Conservation (phyloP, 331 rosid genomes). For the Phaseolus coccineus region DNA sequence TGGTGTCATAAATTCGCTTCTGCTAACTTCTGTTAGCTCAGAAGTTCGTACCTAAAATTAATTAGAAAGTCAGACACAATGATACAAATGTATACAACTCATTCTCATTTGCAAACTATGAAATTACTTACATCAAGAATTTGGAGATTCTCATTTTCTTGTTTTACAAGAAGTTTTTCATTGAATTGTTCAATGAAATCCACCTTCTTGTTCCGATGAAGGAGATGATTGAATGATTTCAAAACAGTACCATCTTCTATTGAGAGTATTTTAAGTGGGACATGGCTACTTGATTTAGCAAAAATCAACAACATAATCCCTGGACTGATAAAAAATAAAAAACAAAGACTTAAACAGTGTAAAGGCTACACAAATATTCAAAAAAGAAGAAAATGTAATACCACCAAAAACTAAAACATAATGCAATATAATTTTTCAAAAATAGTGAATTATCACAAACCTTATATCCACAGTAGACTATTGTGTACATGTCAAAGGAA, state of each 20-base stretch:
- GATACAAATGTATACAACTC: constrained; percentile 12
- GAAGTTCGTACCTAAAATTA: constrained; percentile 77
- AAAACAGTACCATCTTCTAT: constrained; percentile 98
- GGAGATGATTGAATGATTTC: constrained; percentile 92
- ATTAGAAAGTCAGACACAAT: constrained; percentile 42
- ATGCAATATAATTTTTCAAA: background rate
- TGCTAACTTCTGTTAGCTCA: constrained; percentile 92
- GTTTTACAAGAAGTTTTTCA: constrained; percentile 98
- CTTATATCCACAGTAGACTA: background rate
- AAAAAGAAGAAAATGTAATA: background rate
- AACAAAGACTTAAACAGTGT: constrained; percentile 33
- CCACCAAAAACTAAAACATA: constrained; percentile 24
- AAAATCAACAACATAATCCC: constrained; percentile 95
- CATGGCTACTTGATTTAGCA: constrained; percentile 81
- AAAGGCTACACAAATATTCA: constrained; percentile 14
- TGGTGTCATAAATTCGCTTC: constrained; percentile 92
- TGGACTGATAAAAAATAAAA: constrained; percentile 62
- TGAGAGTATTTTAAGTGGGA: constrained; percentile 93
- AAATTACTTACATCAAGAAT: constrained; percentile 85
- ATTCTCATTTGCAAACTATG: constrained; percentile 6
- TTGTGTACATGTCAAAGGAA: constrained; percentile 1
- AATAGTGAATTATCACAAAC: constrained; percentile 20
- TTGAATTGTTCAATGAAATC: constrained; percentile 98
- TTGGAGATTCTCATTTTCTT: constrained; percentile 97
- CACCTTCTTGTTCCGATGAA: constrained; percentile 96